phyloP scores from a whole-genome alignment of 352 stramenopile genomes.

The Globisporangium echinulatum region DNA sequence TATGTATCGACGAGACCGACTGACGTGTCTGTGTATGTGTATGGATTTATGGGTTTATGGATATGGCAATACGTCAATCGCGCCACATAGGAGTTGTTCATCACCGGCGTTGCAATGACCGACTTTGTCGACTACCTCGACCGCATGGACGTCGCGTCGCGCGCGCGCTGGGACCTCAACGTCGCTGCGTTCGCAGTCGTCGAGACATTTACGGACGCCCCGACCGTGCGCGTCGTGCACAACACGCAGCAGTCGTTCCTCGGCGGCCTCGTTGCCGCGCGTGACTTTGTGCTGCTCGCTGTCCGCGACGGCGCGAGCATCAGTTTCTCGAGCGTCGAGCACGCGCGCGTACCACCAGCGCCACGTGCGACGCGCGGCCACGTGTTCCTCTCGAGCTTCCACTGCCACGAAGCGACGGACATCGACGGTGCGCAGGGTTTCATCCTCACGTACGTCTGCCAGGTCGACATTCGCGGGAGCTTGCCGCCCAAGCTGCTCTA shows the following conservation, averaged over 20 bases:
- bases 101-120: conserved; percentile 28
- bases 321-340: conserved; percentile 36
- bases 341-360: conserved; percentile 28
- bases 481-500: conserved; percentile 44
- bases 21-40: not conserved
- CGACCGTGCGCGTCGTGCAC: conserved; percentile 26
- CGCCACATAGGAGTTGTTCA: conserved; percentile 30
- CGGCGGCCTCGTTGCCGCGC: conserved; percentile 40
- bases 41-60: too few relatives aligned
- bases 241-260: conserved; percentile 57
- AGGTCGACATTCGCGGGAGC: conserved; percentile 45
- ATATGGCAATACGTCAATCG: not conserved
- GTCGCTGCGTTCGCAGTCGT: conserved; percentile 42
- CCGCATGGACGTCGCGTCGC: conserved; percentile 32
- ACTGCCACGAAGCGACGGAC: conserved; percentile 24
- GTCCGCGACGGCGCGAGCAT: conserved; percentile 19
- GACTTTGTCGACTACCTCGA: conserved; percentile 40
- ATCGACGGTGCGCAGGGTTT: conserved; percentile 25
- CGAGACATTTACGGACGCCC: conserved; percentile 29
- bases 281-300: conserved; percentile 53
- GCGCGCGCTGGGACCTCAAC: conserved; percentile 45
- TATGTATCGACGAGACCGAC: too few relatives aligned
- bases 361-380: conserved; percentile 25
- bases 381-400: conserved; percentile 37
- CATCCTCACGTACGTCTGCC: conserved; percentile 40